Conservation (phyloP, 305 asterid genomes). For the Plantago lanceolata region DNA sequence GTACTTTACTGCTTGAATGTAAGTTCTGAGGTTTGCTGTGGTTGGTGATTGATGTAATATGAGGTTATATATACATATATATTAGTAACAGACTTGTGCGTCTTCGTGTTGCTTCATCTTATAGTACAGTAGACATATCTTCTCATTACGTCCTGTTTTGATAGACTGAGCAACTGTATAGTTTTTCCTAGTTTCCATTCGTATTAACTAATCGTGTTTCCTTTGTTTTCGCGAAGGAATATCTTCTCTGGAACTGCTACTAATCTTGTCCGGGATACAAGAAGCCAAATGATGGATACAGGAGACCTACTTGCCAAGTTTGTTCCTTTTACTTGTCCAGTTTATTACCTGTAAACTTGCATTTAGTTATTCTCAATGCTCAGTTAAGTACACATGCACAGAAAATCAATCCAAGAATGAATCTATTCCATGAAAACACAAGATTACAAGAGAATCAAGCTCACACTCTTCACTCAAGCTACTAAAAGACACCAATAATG, state of each 20-base stretch:
- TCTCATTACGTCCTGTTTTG: not conserved
- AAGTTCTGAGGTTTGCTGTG: not conserved
- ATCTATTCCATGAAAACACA: not conserved
- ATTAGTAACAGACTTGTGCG: not conserved
- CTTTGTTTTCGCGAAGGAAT: not conserved
- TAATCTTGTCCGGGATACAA: not conserved
- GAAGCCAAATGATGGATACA: not conserved
- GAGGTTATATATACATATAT: not conserved
- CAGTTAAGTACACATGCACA: not conserved
- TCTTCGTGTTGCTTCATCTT: not conserved
- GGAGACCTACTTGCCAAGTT: not conserved
- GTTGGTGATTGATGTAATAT: not conserved
- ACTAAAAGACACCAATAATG: not conserved
- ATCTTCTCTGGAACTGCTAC: not conserved
- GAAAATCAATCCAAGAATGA: not conserved
- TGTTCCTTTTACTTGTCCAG: not conserved
- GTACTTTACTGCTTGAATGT: not conserved
- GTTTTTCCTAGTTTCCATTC: not conserved
- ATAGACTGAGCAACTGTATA: not conserved
- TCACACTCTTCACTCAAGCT: not conserved
- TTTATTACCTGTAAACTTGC: not conserved
- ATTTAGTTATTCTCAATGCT: not conserved
- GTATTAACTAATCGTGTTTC: not conserved
- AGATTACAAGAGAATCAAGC: not conserved
- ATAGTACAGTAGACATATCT: not conserved